These are phyloP conservation scores for Cantharellus anzutake DNA, from an alignment of 768 basidiomycete species.

Conservation along the genomic window DNA sequence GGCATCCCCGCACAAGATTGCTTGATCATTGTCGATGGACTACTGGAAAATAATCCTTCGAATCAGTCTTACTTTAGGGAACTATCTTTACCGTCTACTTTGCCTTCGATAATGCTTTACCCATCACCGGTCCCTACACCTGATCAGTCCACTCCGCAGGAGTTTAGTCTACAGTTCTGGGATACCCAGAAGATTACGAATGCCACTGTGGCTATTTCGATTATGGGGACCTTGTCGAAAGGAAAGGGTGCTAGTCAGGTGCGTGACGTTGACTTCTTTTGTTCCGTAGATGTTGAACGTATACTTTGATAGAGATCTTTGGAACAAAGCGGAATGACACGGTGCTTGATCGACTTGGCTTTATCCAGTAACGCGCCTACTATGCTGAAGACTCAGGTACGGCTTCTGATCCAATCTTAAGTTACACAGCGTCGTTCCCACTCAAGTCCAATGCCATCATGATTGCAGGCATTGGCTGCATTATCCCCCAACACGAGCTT, in stretches of 20 bases:
- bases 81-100: conserved; percentile 46
- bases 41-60: conserved; percentile 81
- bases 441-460: background rate
- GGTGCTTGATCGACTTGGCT: conserved; percentile 73
- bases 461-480: conserved; percentile 32
- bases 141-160: conserved; percentile 49
- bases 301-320: conserved; percentile 15
- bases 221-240: conserved; percentile 67
- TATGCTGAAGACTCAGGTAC: conserved; percentile 65
- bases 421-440: conserved; percentile 4
- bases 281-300: background rate
- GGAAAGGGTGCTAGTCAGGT: conserved; percentile 22
- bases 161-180: conserved; percentile 94
- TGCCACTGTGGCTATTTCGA: conserved; percentile 53
- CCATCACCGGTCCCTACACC: conserved; percentile 34
- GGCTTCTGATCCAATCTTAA: background rate
- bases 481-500: conserved; percentile 35
- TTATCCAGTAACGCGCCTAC: conserved; percentile 91
- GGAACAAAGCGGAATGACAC: conserved; percentile 26
- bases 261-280: background rate
- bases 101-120: conserved; percentile 53
- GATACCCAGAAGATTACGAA: conserved; percentile 78
- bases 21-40: conserved; percentile 65
- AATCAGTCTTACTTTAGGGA: conserved; percentile 99
- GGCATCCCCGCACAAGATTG: conserved; percentile 73